phyloP scores from a whole-genome alignment of 257 asterid species.

The Scutellaria minor region DNA sequence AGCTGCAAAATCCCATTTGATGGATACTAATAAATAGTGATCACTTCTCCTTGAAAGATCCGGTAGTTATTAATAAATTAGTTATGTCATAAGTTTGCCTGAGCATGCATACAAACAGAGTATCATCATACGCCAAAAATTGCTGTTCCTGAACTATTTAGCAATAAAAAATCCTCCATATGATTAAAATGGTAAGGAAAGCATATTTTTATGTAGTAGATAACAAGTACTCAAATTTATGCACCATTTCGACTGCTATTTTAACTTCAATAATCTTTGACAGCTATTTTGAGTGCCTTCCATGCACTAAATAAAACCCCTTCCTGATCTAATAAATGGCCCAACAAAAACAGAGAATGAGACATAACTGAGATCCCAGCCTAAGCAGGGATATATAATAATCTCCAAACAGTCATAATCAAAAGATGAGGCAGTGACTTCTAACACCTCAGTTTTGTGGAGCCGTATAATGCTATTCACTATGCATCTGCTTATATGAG shows the following conservation, averaged over 20 bases:
- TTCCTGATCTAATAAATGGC: neutral
- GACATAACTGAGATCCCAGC: constrained; percentile 18
- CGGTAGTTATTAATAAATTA: no score
- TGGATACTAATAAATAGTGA: neutral
- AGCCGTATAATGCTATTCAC: neutral
- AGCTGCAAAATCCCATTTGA: neutral
- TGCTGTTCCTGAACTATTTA: neutral
- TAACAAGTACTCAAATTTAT: neutral
- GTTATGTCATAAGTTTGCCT: neutral
- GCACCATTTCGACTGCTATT: constrained; percentile 20
- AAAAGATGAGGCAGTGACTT: neutral
- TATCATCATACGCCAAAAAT: neutral
- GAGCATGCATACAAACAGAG: neutral
- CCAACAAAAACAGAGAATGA: constrained; percentile 11
- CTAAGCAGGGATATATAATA: neutral
- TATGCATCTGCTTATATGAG: neutral
- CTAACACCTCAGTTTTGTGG: neutral
- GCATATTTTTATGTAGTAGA: neutral
- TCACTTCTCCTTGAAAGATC: no score
- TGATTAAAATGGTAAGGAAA: constrained; percentile 6
- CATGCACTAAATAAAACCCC: neutral
- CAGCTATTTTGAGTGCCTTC: constrained; percentile 12
- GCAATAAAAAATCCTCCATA: neutral
- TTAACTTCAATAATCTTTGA: neutral
- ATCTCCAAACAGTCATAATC: constrained; percentile 7